Conservation (phyloP, 768 basidiomycete genomes). For the Termitomyces sp. region DNA sequence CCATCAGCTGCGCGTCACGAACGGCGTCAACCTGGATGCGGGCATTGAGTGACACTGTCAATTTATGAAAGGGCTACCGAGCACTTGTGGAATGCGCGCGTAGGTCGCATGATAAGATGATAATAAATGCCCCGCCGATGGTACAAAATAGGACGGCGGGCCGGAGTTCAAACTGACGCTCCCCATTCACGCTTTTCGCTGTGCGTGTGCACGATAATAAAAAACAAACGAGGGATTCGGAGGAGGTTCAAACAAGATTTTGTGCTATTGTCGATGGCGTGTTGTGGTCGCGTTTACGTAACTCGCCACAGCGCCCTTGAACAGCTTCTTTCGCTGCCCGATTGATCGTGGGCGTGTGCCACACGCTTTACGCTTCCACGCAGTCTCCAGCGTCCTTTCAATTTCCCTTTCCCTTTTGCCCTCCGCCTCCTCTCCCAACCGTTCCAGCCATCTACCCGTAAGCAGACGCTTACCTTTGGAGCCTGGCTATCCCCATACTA, state of each 20-base stretch:
- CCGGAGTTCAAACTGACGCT: not conserved
- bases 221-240: not conserved
- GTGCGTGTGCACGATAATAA: not conserved
- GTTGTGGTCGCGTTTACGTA: slow-evolving; percentile 8
- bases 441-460: not conserved
- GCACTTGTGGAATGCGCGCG: not conserved
- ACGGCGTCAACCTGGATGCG: not conserved
- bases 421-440: not conserved
- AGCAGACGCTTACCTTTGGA: not conserved
- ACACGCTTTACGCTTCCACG: slow-evolving; percentile 15
- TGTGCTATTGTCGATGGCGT: not conserved
- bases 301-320: slow-evolving; percentile 10
- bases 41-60: not conserved
- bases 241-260: not conserved
- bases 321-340: slow-evolving; percentile 2
- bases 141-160: not conserved
- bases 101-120: not conserved
- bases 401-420: not conserved
- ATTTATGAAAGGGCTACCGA: not conserved
- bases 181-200: not conserved
- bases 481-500: not conserved
- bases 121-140: too few species aligned
- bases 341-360: slow-evolving; percentile 17
- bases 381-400: slow-evolving; percentile 1
- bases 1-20: not conserved